phyloP scores from a whole-genome alignment of 1,139 yeast species.

The Hansenula lynferdii region DNA sequence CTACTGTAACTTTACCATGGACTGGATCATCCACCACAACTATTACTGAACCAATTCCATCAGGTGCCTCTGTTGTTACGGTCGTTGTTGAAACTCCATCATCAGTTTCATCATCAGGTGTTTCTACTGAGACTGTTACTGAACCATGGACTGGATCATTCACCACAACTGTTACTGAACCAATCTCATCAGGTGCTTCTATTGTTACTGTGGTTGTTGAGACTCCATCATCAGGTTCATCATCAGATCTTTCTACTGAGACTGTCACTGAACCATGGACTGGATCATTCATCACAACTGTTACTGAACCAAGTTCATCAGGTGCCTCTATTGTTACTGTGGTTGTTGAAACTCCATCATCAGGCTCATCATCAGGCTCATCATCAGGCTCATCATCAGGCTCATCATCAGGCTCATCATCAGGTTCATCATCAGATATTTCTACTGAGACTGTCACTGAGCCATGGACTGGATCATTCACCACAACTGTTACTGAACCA shows the following conservation, averaged over 20 bases:
- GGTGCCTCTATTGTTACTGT: neutral
- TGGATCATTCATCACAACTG: neutral
- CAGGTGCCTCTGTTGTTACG: constrained; percentile 5
- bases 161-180: too few species aligned
- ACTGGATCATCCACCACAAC: constrained; percentile 7
- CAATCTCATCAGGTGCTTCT: too few species aligned
- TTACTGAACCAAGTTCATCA: neutral
- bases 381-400: too few species aligned
- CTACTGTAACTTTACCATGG: constrained; percentile 3
- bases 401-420: too few species aligned
- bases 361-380: neutral
- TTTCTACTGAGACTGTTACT: too few species aligned
- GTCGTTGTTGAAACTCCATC: neutral
- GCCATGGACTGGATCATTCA: too few species aligned
- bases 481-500: too few species aligned
- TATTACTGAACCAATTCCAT: constrained; percentile 6
- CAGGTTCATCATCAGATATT: too few species aligned
- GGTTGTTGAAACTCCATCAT: neutral
- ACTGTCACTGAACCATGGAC: neutral
- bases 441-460: too few species aligned
- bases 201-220: too few species aligned
- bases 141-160: too few species aligned
- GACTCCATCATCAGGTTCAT: neutral
- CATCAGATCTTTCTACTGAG: neutral
- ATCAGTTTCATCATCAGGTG: neutral